Evolutionary conservation across 805 yeast species (phyloP), one percentile per base, ranked within the genome.

Genomic region (Debaryomyces castellii): DNA sequence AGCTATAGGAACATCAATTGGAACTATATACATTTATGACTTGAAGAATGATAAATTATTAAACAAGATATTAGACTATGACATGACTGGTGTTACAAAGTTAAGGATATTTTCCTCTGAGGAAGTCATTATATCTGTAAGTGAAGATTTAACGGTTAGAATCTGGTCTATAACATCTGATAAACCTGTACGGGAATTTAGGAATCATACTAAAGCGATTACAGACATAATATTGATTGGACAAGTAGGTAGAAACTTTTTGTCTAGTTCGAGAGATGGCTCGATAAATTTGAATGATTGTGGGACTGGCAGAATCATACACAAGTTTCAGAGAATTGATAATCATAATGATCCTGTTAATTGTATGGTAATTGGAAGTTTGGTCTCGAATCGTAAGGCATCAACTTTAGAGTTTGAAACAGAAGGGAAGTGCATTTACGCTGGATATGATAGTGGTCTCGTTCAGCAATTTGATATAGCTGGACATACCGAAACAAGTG

Each of bases 221-320:
- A 76, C 80, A 2, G 84, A 72, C 50, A 48, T 79, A 2, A 72
- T 62, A 2, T 53, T 84, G 49, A 64, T 87, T 16, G 90, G 82
- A 0, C 65, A 78, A 14, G 41, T 28, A n/a, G 95, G 96, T 1
- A 66, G 92, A 34, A 86, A 87, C 56, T 67, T 88, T 47, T 50
- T 85, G 16, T 75, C 85, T 5, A 66, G 82, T 9, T 74, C 81
- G 5, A 42, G 50, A 4, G 87, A 81, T 58, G 88, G 88, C 0
- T 56, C 77, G 0, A 67, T 84, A 1, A 71, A 66, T 36, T 56
- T 88, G 30, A 87, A 90, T 91, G 92, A 86, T 53, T 79, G 89
- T 59, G 83, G 87, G 0, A 55, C 75, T 1, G 89, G 84, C 1
- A 43, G 55, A 16, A 54, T 63, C 7, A 57, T 85, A 4, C 64